A percentile compares a stretch with the other conserved stretches of the same genome.
Evolutionary conservation across 2,329 filamentous ascomycete species (phyloP).

Genomic region (Ophiostoma pallidulum): DNA sequence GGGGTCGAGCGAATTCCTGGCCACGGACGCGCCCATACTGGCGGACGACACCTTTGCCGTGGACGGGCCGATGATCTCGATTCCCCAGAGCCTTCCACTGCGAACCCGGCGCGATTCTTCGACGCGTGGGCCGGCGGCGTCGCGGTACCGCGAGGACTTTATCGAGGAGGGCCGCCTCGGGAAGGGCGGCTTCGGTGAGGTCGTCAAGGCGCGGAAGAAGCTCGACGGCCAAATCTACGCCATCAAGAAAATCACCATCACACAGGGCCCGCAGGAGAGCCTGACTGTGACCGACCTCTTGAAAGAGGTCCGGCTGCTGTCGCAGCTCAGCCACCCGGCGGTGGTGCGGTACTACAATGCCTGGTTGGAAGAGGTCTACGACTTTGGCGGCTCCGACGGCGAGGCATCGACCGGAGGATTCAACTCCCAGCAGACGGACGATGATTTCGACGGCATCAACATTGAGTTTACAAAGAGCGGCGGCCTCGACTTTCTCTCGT

Average conservation of each 20-base stretch:
- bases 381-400: constrained; percentile 45
- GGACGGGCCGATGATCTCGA: constrained; percentile 33
- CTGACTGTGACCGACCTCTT: constrained; percentile 78
- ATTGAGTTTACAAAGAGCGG: constrained; percentile 61
- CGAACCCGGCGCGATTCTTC: constrained; percentile 55
- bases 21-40: constrained; percentile 53
- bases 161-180: constrained; percentile 81
- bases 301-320: constrained; percentile 79
- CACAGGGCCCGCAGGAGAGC: constrained; percentile 66
- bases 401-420: constrained; percentile 40
- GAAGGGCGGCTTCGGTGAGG: constrained; percentile 91
- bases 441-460: constrained; percentile 25
- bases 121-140: constrained; percentile 44
- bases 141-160: constrained; percentile 81
- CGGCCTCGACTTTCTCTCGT: constrained; percentile 89
- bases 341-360: constrained; percentile 89
- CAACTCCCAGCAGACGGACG: constrained; percentile 12
- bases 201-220: constrained; percentile 90
- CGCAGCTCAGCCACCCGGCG: constrained; percentile 81
- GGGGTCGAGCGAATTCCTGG: constrained; percentile 55
- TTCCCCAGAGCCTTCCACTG: constrained; percentile 32
- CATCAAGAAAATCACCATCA: constrained; percentile 93
- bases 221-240: constrained; percentile 90
- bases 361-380: constrained; percentile 71
- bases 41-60: constrained; percentile 34